A percentile compares a stretch with the other conserved stretches of the same genome.
Conservation (phyloP, 495 filamentous ascomycete species). For the Aspergillus indologenus region DNA sequence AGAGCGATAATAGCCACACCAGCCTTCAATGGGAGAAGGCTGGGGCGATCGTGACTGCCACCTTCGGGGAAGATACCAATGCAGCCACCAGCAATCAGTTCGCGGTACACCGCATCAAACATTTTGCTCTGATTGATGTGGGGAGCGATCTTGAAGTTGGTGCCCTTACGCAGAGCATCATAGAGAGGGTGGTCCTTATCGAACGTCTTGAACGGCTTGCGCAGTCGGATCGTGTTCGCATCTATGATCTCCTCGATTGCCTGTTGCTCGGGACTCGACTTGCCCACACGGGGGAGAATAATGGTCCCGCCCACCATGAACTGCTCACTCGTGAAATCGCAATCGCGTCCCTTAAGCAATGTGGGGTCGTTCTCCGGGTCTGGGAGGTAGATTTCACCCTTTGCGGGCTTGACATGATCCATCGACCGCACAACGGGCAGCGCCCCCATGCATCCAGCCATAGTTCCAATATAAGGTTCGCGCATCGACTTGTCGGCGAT, state of each 20-base stretch:
- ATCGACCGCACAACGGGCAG: constrained; percentile 88
- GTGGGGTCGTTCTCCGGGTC: constrained; percentile 81
- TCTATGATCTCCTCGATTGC: constrained; percentile 4
- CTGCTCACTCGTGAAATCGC: constrained; percentile 69
- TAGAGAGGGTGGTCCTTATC: constrained; percentile 1
- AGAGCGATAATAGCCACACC: constrained; percentile 98
- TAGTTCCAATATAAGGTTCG: constrained; percentile 78
- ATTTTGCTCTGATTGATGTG: constrained; percentile 93
- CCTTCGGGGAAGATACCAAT: constrained; percentile 98
- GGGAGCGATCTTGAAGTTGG: constrained; percentile 80
- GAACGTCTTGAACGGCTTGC: constrained; percentile 4
- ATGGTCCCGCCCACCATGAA: constrained; percentile 78
- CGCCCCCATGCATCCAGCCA: constrained; percentile 74
- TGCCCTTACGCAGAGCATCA: constrained; percentile 71
- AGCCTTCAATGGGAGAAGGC: constrained; percentile 92
- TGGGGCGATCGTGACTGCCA: constrained; percentile 93
- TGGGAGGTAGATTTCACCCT: constrained; percentile 85
- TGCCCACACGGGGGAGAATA: constrained; percentile 76
- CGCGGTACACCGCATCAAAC: constrained; percentile 86
- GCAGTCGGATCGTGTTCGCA: neutral
- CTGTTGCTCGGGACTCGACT: constrained; percentile 4
- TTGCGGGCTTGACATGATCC: constrained; percentile 76
- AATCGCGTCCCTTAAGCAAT: constrained; percentile 80
- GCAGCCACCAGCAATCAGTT: constrained; percentile 77
- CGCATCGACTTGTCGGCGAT: constrained; percentile 93